Evolutionary conservation across 805 yeast species (phyloP).

Genomic region (Starmerella cellae): DNA sequence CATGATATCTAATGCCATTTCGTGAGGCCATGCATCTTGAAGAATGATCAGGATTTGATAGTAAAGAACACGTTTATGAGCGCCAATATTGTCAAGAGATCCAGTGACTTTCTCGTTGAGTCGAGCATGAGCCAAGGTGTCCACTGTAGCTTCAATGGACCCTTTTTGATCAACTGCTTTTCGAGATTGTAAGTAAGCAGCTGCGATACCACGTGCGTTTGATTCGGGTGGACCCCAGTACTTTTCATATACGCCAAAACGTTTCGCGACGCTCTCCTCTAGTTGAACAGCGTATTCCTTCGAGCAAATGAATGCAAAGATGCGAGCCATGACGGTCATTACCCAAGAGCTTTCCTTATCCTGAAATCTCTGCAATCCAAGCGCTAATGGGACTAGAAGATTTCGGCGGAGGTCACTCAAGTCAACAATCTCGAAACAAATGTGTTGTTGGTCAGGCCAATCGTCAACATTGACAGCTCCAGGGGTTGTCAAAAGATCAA

Average conservation of each 20-base stretch:
- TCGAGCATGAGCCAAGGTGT: constrained; percentile 34
- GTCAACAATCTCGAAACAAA: constrained; percentile 21
- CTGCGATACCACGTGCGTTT: constrained; percentile 24
- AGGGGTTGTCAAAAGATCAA: constrained; percentile 35
- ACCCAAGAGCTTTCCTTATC: constrained; percentile 34
- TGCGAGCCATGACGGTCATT: constrained; percentile 34
- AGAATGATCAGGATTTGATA: constrained; percentile 39
- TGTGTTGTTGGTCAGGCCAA: constrained; percentile 20
- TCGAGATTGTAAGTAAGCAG: constrained; percentile 6
- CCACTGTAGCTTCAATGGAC: constrained; percentile 15
- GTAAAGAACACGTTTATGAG: constrained; percentile 52
- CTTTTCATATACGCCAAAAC: constrained; percentile 24
- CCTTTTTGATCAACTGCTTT: constrained; percentile 23
- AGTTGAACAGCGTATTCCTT: constrained; percentile 43
- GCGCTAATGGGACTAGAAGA: constrained; percentile 47
- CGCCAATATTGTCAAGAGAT: constrained; percentile 37
- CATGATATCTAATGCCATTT: constrained; percentile 23
- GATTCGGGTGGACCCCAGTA: constrained; percentile 33
- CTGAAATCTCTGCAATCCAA: constrained; percentile 28
- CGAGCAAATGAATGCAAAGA: constrained; percentile 40
- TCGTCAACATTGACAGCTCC: constrained; percentile 20
- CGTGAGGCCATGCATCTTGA: constrained; percentile 26
- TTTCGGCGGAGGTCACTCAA: constrained; percentile 47
- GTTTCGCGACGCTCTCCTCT: constrained; percentile 42
- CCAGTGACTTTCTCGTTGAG: constrained; percentile 9